Base-by-base conservation (phyloP, 805 yeast species). In the Wickerhamiella australiensis region DNA sequence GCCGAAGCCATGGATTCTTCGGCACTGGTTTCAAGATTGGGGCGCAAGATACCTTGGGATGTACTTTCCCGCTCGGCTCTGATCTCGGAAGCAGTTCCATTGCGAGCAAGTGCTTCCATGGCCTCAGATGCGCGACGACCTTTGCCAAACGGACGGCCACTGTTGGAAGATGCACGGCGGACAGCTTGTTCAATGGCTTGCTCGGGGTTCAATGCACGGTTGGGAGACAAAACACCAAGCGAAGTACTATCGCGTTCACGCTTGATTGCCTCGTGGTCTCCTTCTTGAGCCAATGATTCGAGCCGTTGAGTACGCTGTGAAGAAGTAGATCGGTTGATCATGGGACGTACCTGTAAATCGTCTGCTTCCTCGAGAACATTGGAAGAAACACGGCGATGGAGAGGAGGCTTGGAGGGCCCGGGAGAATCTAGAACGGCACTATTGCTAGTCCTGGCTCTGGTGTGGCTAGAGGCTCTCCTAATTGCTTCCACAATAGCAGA, bases 1-100 rank as follows among this genome's bases (percentile, higher is more conserved):
- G 47, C 47, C 27, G 12, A n/a, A 23, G 21, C 47, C 36, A 45
- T 45, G 17, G 38, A 25, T 6, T 25, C 41, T 17, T 22, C 33
- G 12, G 47, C 33, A 20, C 35, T 26, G 11, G 12, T 9, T 13
- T 15, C 20, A 11, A 31, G 27, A 15, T 45, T 45, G 15, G 47
- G 47, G 17, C 29, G 15, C 15, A 45, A 5, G 11, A 45, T 36
- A 3, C 47, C 47, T 11, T 18, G 17, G 27, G 41, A 33, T 5
- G 47, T 45, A 13, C 33, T 22, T 35, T 45, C 47, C 9, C 47
- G 47, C n/a, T 45, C 47, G 3, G 41, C 41, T 9, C 47, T 20
- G 9, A 45, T 45, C 42, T 45, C 33, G 2, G 33, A 22, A 3
- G 42, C 29, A 11, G 47, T 27, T 9, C 47, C 47, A 3, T 23